phyloP scores from a whole-genome alignment of 2,329 filamentous ascomycete species.

The Calonectria pauciramosa region DNA sequence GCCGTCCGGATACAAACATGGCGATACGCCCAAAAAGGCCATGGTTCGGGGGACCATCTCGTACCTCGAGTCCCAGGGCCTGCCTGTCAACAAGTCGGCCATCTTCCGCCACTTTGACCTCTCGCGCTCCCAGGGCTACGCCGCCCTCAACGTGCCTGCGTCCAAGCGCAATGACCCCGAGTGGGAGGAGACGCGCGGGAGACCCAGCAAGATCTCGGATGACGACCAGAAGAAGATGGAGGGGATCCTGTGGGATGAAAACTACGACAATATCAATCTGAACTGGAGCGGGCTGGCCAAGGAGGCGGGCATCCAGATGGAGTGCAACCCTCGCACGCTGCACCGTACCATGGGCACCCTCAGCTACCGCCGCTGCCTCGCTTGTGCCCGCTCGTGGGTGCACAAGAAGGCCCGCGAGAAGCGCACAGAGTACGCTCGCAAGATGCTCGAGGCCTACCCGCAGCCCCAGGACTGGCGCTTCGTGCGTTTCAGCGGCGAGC shows the following conservation, averaged over 20 bases:
- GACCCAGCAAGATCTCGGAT: constrained; percentile 52
- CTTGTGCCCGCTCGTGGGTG: constrained; percentile 47
- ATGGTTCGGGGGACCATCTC: constrained; percentile 57
- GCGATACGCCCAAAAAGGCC: constrained; percentile 54
- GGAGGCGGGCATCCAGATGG: constrained; percentile 50
- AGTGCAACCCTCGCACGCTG: constrained; percentile 52
- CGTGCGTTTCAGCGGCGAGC: constrained; percentile 53
- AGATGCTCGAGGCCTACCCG: constrained; percentile 50
- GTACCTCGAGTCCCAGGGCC: constrained; percentile 54
- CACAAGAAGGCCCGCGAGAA: constrained; percentile 50
- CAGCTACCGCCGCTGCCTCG: constrained; percentile 52
- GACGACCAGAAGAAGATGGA: constrained; percentile 55
- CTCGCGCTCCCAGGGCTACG: constrained; percentile 55
- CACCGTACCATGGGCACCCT: constrained; percentile 55
- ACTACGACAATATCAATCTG: constrained; percentile 47
- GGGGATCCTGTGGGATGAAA: constrained; percentile 53
- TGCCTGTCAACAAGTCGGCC: constrained; percentile 56
- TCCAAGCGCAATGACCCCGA: constrained; percentile 53
- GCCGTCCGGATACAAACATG: constrained; percentile 53
- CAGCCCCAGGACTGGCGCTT: constrained; percentile 49
- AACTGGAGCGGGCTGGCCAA: constrained; percentile 53
- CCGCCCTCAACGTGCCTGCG: constrained; percentile 50
- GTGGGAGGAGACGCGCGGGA: constrained; percentile 55
- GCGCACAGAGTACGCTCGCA: constrained; percentile 51
- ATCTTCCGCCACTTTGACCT: constrained; percentile 57